Conservation (phyloP, 1,284 basidiomycete species). For the Leucoagaricus sp. region DNA sequence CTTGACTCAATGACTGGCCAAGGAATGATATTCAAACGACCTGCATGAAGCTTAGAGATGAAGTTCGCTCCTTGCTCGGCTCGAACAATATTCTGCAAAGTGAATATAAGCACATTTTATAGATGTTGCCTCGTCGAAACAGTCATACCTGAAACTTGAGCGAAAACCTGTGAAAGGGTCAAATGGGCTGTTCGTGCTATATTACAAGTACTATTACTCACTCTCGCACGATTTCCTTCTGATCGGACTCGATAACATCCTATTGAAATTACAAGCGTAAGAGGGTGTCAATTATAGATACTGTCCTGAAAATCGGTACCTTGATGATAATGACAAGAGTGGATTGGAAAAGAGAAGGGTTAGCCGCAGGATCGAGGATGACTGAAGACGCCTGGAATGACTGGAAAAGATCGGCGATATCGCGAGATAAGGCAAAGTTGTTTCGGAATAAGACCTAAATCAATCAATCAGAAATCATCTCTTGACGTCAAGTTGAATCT, state of each 20-base stretch:
- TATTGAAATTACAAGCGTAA: constrained; percentile 28
- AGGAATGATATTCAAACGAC: constrained; percentile 57
- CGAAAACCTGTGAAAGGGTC: neutral
- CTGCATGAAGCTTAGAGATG: constrained; percentile 55
- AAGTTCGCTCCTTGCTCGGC: constrained; percentile 64
- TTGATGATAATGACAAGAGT: constrained; percentile 65
- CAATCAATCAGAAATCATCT: neutral
- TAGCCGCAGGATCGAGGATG: constrained; percentile 56
- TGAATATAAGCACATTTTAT: no score
- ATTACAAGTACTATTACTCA: constrained; percentile 26
- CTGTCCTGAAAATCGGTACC: constrained; percentile 27
- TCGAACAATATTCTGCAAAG: constrained; percentile 24
- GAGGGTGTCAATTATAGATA: constrained; percentile 6
- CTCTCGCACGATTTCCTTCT: constrained; percentile 58
- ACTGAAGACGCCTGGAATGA: constrained; percentile 66
- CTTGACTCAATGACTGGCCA: constrained; percentile 68
- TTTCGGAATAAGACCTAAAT: constrained; percentile 61
- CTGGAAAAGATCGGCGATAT: constrained; percentile 61
- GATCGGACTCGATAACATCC: constrained; percentile 63
- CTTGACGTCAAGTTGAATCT: neutral
- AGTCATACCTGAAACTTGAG: constrained; percentile 42
- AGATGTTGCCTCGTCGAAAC: no score
- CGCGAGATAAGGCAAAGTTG: constrained; percentile 60
- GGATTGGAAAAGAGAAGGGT: constrained; percentile 60
- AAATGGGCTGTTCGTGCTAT: neutral